Evolutionary conservation across 2,329 filamentous ascomycete genomes (phyloP).

Genomic region (Gremmenia infestans): DNA sequence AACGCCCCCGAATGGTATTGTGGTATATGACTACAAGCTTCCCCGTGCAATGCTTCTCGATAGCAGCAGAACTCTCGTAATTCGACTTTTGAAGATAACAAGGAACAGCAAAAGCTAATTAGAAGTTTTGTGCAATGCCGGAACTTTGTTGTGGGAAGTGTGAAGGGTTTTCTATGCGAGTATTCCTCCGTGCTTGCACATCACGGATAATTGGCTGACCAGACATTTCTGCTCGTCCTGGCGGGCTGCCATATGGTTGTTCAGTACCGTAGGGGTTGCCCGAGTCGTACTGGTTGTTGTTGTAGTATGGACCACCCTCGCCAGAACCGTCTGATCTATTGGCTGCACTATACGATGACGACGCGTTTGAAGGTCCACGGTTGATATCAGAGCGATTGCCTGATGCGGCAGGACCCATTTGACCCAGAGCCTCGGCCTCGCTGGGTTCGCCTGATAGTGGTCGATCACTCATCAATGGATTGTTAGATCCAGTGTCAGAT

Average conservation of each 20-base stretch:
- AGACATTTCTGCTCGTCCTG: constrained; percentile 39
- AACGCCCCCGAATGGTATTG: constrained; percentile 24
- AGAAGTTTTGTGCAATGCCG: constrained; percentile 97
- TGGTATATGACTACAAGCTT: constrained; percentile 25
- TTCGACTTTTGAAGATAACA: constrained; percentile 13
- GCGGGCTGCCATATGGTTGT: constrained; percentile 30
- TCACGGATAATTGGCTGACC: constrained; percentile 84
- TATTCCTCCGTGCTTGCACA: constrained; percentile 87
- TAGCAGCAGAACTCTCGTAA: background rate
- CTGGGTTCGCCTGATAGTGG: constrained; percentile 55
- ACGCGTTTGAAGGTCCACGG: constrained; percentile 90
- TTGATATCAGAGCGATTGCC: constrained; percentile 69
- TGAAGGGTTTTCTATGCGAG: constrained; percentile 84
- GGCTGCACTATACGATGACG: constrained; percentile 86
- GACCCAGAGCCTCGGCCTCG: constrained; percentile 78
- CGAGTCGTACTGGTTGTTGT: constrained; percentile 51
- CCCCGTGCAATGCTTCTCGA: constrained; percentile 6
- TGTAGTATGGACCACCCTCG: constrained; percentile 47
- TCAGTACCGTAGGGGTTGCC: constrained; percentile 52
- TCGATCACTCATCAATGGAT: constrained; percentile 54
- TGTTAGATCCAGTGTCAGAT: constrained; percentile 66
- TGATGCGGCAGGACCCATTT: constrained; percentile 67
- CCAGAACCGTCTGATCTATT: constrained; percentile 66
- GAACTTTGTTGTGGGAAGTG: constrained; percentile 90
- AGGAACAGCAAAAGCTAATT: constrained; percentile 26